These are phyloP conservation scores for Saprolegnia parasitica DNA, from an alignment of 352 stramenopile genomes.

Conservation along the genomic window DNA sequence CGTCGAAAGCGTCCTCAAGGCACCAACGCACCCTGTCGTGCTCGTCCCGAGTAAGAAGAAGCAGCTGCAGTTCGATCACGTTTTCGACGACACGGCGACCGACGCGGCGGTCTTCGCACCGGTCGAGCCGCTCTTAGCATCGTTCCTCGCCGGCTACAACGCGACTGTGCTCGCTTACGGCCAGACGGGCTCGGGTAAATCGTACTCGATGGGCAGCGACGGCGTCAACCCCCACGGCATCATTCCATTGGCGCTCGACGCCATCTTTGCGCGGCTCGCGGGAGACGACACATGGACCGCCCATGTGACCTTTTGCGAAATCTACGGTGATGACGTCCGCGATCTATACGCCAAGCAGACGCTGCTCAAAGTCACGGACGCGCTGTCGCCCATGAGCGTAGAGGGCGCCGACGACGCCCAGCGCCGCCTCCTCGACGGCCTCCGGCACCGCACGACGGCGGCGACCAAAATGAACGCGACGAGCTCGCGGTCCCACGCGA, in stretches of 20 bases:
- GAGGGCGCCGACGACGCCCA: conserved; percentile 40
- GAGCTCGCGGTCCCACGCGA: conserved; percentile 83
- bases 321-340: conserved; percentile 88
- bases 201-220: conserved; percentile 91
- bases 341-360: conserved; percentile 81
- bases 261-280: conserved; percentile 65
- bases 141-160: conserved; percentile 93
- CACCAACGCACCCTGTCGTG: conserved; percentile 69
- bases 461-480: conserved; percentile 66
- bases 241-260: conserved; percentile 70
- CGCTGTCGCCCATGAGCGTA: conserved; percentile 72
- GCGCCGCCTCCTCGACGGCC: conserved; percentile 43
- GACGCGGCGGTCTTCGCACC: conserved; percentile 80
- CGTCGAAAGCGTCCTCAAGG: conserved; percentile 40
- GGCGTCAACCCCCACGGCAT: conserved; percentile 76
- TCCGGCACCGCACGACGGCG: conserved; percentile 46
- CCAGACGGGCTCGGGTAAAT: conserved; percentile 87
- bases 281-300: conserved; percentile 51
- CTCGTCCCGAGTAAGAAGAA: conserved; percentile 31
- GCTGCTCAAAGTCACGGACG: conserved; percentile 62
- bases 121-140: conserved; percentile 56
- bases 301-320: conserved; percentile 84
- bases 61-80: conserved; percentile 77
- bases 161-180: conserved; percentile 94
- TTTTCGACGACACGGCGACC: conserved; percentile 70